phyloP scores from a whole-genome alignment of 2,329 filamentous ascomycete genomes.

The Fusarium falciforme region DNA sequence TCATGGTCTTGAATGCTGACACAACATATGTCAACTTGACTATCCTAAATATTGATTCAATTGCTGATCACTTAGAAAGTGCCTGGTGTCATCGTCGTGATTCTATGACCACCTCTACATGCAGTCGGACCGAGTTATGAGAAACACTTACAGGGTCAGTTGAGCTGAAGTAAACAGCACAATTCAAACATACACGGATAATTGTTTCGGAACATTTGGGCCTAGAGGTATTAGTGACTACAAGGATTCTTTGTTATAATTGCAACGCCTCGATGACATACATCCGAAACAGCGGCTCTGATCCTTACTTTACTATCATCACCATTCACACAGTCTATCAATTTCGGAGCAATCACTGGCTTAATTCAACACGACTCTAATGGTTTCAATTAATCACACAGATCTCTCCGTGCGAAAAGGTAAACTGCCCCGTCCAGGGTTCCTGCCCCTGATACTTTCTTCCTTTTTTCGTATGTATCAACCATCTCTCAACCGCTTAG shows the following conservation, averaged over 20 bases:
- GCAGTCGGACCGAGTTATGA: neutral
- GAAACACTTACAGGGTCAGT: neutral
- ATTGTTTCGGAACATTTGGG: neutral
- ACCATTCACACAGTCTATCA: neutral
- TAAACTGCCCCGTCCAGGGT: neutral
- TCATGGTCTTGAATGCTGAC: neutral
- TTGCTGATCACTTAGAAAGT: neutral
- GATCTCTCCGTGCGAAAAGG: neutral
- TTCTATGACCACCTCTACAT: neutral
- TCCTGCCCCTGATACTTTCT: neutral
- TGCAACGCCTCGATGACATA: neutral
- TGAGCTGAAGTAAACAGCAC: neutral
- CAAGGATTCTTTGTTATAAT: neutral
- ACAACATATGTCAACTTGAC: neutral
- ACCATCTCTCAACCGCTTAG: neutral
- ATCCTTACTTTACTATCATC: neutral
- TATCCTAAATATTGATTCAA: neutral
- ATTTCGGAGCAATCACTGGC: neutral
- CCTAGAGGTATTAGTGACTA: neutral
- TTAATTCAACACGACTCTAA: neutral
- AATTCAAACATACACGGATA: neutral
- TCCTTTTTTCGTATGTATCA: neutral
- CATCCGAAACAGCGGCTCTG: neutral
- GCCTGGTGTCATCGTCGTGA: fast-evolving
- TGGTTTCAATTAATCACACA: neutral